Percentiles rank a stretch among this genome's conserved stretches.
phyloP scores from a whole-genome alignment of 2,329 filamentous ascomycete species.

The Pseudocercospora musae region DNA sequence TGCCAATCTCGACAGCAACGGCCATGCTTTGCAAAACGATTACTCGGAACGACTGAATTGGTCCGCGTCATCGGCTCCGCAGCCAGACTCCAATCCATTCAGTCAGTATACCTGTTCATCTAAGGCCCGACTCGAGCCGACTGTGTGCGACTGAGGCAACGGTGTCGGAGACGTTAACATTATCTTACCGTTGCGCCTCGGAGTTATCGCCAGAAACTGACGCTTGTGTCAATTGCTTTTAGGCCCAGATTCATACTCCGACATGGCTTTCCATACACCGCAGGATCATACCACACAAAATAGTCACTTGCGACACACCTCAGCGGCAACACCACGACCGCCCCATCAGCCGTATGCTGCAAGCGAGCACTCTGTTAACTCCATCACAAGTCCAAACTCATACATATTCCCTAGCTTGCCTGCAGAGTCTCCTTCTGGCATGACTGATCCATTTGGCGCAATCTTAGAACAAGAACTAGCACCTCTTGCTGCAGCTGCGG shows the following conservation, averaged over 20 bases:
- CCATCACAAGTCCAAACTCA: conserved; percentile 22
- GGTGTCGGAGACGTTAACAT: too few relatives aligned
- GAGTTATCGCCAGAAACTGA: too few relatives aligned
- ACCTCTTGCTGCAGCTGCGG: conserved; percentile 22
- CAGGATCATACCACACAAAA: neutral
- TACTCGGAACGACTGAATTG: neutral
- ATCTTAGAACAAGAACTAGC: conserved; percentile 35
- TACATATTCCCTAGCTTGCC: conserved; percentile 37
- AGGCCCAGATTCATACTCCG: neutral
- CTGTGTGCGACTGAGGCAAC: too few relatives aligned
- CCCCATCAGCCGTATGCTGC: neutral
- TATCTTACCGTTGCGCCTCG: too few relatives aligned
- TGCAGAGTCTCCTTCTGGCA: conserved; percentile 36
- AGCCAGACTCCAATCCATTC: neutral
- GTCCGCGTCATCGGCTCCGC: conserved; percentile 7
- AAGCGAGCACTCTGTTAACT: neutral
- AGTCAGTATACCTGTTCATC: neutral
- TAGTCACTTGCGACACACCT: neutral
- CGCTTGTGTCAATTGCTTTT: too few relatives aligned
- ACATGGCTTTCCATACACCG: conserved; percentile 3
- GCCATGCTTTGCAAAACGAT: neutral
- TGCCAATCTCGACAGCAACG: conserved; percentile 7
- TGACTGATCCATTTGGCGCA: conserved; percentile 28
- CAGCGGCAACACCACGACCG: neutral
- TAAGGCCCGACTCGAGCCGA: too few relatives aligned